Evolutionary conservation across 225 moss, liverwort and hornwort genomes (phyloP).

Genomic region (Pseudoscleropodium purum): DNA sequence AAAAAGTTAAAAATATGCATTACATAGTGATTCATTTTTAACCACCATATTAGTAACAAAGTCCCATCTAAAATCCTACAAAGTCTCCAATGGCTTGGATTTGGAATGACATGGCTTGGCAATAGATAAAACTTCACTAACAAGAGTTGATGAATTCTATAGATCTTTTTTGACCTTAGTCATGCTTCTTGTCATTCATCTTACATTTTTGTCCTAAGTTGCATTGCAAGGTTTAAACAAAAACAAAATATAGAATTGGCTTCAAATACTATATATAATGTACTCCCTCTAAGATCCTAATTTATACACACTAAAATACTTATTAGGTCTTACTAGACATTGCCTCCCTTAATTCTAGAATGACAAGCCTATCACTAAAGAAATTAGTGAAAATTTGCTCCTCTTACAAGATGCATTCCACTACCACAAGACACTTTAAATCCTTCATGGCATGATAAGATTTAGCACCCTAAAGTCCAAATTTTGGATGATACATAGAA

Average conservation of each 20-base stretch:
- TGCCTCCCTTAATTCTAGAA: neutral
- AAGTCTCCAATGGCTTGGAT: neutral
- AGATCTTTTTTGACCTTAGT: neutral
- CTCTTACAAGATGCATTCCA: neutral
- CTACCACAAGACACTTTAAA: neutral
- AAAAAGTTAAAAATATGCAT: neutral
- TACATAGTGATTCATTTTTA: neutral
- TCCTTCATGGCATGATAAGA: neutral
- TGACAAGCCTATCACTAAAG: accelerated
- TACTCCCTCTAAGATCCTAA: neutral
- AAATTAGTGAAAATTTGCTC: neutral
- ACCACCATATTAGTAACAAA: neutral
- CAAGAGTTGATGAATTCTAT: neutral
- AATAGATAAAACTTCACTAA: neutral
- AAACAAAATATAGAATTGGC: neutral
- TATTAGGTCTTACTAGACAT: neutral
- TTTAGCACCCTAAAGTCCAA: neutral
- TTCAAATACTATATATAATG: neutral
- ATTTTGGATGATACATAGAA: neutral
- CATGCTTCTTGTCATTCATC: neutral
- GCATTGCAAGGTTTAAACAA: neutral
- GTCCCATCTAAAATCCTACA: neutral
- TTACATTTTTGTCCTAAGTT: neutral
- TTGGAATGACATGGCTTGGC: neutral
- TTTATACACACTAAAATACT: neutral